Evolutionary conservation across 2,329 filamentous ascomycete species (phyloP).

Genomic region (Exophiala spinifera): DNA sequence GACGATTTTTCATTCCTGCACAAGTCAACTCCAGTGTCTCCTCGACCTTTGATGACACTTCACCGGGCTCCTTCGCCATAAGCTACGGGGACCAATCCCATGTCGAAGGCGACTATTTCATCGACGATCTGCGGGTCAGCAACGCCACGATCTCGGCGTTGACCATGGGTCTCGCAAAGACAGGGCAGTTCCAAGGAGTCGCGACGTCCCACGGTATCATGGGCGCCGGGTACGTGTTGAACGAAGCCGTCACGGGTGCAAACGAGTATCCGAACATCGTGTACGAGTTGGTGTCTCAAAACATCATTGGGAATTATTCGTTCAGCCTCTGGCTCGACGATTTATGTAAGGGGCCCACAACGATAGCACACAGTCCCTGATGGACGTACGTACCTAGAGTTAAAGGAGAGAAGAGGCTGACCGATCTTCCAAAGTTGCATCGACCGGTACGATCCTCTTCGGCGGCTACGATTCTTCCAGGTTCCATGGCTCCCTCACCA

Average conservation of each 20-base stretch:
- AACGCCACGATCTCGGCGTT: neutral
- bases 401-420: too few relatives aligned
- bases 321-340: conserved; percentile 39
- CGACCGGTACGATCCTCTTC: conserved; percentile 68
- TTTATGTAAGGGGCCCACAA: conserved; percentile 31
- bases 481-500: conserved; percentile 61
- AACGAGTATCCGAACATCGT: conserved; percentile 59
- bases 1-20: neutral
- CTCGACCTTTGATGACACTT: neutral
- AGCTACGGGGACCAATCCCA: neutral
- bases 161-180: neutral
- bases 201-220: neutral
- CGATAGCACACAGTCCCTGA: too few relatives aligned
- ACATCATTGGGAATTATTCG: conserved; percentile 46
- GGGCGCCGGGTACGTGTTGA: neutral
- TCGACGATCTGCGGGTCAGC: neutral
- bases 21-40: neutral
- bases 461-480: conserved; percentile 75
- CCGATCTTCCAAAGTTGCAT: conserved; percentile 55
- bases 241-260: neutral
- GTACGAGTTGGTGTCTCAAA: conserved; percentile 59
- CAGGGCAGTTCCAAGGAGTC: too few relatives aligned
- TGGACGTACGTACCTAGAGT: too few relatives aligned
- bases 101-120: neutral
- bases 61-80: neutral